These are phyloP conservation scores for Diaporthe longicolla DNA, from an alignment of 2,329 filamentous ascomycete species.

Conservation along the genomic window DNA sequence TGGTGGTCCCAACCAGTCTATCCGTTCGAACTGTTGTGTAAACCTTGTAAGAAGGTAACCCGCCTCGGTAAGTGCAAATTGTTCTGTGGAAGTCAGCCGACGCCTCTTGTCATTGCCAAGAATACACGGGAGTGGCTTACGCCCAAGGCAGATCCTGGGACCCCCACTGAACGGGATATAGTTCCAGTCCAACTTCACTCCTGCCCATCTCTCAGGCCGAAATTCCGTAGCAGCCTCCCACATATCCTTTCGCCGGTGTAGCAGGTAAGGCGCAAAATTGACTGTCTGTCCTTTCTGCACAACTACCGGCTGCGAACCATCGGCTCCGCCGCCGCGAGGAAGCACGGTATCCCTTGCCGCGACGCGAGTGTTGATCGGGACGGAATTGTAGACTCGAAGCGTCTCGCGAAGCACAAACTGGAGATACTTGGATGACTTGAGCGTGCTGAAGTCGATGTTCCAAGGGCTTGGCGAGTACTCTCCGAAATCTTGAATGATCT, in stretches of 20 bases:
- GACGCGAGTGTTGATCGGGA: slow-evolving; percentile 22
- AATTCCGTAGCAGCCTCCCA: slow-evolving; percentile 44
- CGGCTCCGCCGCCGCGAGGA: slow-evolving; percentile 50
- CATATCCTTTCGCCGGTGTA: slow-evolving; percentile 45
- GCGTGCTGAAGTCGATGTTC: slow-evolving; percentile 37
- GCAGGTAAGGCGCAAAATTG: slow-evolving; percentile 47
- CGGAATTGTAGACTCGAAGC: slow-evolving; percentile 60
- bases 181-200: slow-evolving; percentile 52
- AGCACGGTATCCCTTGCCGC: slow-evolving; percentile 45
- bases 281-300: slow-evolving; percentile 47
- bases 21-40: background rate
- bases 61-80: slow-evolving; percentile 13
- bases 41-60: background rate
- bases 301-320: slow-evolving; percentile 48
- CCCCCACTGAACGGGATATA: slow-evolving; percentile 59
- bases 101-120: background rate
- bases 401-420: slow-evolving; percentile 46
- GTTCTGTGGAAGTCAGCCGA: background rate
- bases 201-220: slow-evolving; percentile 49
- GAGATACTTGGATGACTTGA: slow-evolving; percentile 44
- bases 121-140: background rate
- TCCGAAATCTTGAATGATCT: slow-evolving; percentile 65
- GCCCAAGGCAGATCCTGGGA: slow-evolving; percentile 31
- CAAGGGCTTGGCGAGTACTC: slow-evolving; percentile 44
- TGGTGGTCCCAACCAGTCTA: background rate